phyloP scores from a whole-genome alignment of 495 filamentous ascomycete genomes.

The Corynascus novoguineensis region DNA sequence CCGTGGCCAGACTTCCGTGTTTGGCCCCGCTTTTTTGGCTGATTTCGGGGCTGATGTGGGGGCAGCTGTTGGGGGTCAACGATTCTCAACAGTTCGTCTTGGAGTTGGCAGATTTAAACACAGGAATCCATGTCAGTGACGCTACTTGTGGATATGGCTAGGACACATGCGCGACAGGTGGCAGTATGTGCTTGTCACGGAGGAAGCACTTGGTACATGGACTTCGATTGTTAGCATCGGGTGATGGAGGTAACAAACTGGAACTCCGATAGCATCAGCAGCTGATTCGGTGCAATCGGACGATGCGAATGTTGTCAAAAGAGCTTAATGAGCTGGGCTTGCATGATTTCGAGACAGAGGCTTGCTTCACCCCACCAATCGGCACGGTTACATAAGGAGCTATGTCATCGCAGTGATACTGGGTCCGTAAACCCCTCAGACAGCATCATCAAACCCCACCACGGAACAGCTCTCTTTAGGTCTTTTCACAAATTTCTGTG shows the following conservation, averaged over 20 bases:
- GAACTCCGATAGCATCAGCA: background rate
- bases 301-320: background rate
- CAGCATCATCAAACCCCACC: constrained; percentile 5
- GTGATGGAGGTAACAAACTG: background rate
- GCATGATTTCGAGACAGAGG: background rate
- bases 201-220: no score
- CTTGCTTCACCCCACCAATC: constrained; percentile 1
- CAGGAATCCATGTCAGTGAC: no score
- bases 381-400: constrained; percentile 7
- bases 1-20: background rate
- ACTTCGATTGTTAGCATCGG: no score
- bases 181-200: no score
- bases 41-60: background rate
- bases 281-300: background rate
- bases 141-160: no score
- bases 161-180: no score
- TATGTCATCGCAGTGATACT: constrained; percentile 12
- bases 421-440: constrained; percentile 14
- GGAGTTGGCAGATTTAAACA: no score
- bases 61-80: background rate
- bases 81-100: no score
- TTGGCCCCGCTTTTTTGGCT: background rate
- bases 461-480: background rate
- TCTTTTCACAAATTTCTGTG: background rate
- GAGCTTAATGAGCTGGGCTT: background rate